Percentiles rank a stretch among this genome's conserved stretches.
phyloP scores from a whole-genome alignment of 2,329 filamentous ascomycete species.

The Knoxdaviesia proteae region DNA sequence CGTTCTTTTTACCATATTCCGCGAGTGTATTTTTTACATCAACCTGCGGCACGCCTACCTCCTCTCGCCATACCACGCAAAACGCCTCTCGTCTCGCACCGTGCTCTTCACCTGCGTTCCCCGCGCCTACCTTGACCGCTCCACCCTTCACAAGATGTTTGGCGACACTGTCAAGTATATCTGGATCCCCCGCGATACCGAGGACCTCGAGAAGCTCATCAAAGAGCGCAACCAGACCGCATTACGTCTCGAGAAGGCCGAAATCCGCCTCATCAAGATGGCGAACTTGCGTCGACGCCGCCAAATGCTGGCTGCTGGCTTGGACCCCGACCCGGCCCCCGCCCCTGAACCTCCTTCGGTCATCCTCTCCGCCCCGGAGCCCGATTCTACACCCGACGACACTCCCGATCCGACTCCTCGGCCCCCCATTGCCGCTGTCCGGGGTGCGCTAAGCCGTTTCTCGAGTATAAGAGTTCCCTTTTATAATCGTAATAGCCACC shows the following conservation, averaged over 20 bases:
- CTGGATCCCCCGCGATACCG: slow-evolving; percentile 62
- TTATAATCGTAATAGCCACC: too few relatives aligned
- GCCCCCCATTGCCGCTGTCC: too few relatives aligned
- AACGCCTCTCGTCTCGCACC: slow-evolving; percentile 71
- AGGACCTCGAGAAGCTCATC: slow-evolving; percentile 56
- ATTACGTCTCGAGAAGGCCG: slow-evolving; percentile 61
- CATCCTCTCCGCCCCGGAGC: too few relatives aligned
- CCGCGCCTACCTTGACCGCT: slow-evolving; percentile 50
- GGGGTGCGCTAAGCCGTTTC: too few relatives aligned
- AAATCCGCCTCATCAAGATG: slow-evolving; percentile 59
- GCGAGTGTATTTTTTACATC: slow-evolving; percentile 84
- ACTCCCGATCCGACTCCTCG: too few relatives aligned
- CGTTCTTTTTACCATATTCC: slow-evolving; percentile 70
- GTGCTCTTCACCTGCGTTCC: slow-evolving; percentile 87
- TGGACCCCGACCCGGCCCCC: too few relatives aligned
- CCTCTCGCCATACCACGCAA: slow-evolving; percentile 64
- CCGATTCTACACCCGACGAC: too few relatives aligned
- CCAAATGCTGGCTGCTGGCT: slow-evolving; percentile 5
- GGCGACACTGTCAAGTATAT: slow-evolving; percentile 59
- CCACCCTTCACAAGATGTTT: slow-evolving; percentile 55
- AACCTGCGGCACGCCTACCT: slow-evolving; percentile 86
- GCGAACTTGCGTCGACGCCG: slow-evolving; percentile 45
- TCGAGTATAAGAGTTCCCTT: too few relatives aligned
- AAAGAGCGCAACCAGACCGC: slow-evolving; percentile 55
- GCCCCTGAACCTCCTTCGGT: too few relatives aligned